phyloP scores from a whole-genome alignment of 2,329 filamentous ascomycete genomes.

The Cryphonectria nitschkei region DNA sequence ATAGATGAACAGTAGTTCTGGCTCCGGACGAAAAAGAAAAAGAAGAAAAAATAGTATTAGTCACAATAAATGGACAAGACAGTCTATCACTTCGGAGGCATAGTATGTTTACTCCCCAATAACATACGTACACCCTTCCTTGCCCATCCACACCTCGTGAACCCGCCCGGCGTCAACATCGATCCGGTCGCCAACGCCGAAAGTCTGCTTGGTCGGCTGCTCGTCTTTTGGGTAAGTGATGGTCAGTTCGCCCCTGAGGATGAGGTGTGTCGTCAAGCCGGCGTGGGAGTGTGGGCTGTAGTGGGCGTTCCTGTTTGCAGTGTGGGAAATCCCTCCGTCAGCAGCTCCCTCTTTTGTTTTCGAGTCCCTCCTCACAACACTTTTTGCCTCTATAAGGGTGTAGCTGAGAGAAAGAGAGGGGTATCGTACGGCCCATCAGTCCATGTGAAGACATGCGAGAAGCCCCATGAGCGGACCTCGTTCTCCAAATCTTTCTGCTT shows the following conservation, averaged over 20 bases:
- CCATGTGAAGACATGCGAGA: slow-evolving; percentile 72
- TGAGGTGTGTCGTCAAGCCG: slow-evolving; percentile 70
- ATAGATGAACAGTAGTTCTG: neutral
- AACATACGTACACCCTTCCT: slow-evolving; percentile 69
- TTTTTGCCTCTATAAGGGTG: neutral
- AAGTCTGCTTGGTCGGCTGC: slow-evolving; percentile 58
- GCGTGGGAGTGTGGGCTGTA: slow-evolving; percentile 70
- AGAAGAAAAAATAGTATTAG: no score
- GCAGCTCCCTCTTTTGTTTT: neutral
- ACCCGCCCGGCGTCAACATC: slow-evolving; percentile 67
- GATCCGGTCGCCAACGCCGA: slow-evolving; percentile 62
- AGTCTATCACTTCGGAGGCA: neutral
- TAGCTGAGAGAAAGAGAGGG: neutral
- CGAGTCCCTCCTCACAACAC: slow-evolving; percentile 1
- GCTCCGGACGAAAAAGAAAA: no score
- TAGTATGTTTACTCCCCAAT: slow-evolving; percentile 55
- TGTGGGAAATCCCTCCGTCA: slow-evolving; percentile 24
- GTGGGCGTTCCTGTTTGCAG: slow-evolving; percentile 60
- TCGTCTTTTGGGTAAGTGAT: slow-evolving; percentile 67
- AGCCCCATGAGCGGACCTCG: slow-evolving; percentile 71
- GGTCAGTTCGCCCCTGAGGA: slow-evolving; percentile 66
- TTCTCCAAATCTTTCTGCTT: slow-evolving; percentile 56
- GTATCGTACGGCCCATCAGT: slow-evolving; percentile 66
- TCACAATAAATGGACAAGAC: neutral
- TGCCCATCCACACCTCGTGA: slow-evolving; percentile 73